Percentiles rank a stretch among this genome's conserved stretches.
Evolutionary conservation across 805 yeast species (phyloP).

Genomic region (Wickerhamiella bombiphila): DNA sequence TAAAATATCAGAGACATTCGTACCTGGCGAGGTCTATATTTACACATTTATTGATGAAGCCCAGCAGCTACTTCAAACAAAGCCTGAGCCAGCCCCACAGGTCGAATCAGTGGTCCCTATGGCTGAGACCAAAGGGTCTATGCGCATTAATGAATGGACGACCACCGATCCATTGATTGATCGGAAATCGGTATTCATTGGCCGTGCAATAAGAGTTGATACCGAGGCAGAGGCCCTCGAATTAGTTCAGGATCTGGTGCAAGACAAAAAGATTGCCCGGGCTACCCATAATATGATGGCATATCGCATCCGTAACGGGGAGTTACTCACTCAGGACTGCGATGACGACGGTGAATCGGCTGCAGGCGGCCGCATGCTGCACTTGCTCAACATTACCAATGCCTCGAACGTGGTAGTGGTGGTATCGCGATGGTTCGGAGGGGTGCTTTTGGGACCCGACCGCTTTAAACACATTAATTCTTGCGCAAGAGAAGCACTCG

Average conservation of each 20-base stretch:
- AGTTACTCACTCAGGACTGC: constrained; percentile 54
- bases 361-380: constrained; percentile 79
- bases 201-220: constrained; percentile 47
- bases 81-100: not conserved
- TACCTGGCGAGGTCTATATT: constrained; percentile 54
- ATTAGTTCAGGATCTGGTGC: constrained; percentile 36
- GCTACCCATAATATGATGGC: constrained; percentile 78
- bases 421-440: constrained; percentile 89
- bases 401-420: constrained; percentile 74
- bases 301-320: constrained; percentile 57
- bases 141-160: constrained; percentile 49
- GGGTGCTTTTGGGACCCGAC: constrained; percentile 82
- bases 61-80: constrained; percentile 18
- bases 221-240: constrained; percentile 54
- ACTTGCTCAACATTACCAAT: constrained; percentile 53
- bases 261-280: constrained; percentile 50
- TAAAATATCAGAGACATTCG: constrained; percentile 39
- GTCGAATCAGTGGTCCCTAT: constrained; percentile 29
- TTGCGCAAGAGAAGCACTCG: constrained; percentile 71
- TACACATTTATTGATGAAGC: constrained; percentile 57
- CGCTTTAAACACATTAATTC: constrained; percentile 80
- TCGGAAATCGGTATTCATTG: constrained; percentile 75
- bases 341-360: constrained; percentile 98
- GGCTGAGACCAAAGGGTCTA: constrained; percentile 3
- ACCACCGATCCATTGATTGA: constrained; percentile 66